phyloP scores from a whole-genome alignment of 768 basidiomycete genomes.

The Leccinellum rugosiceps region DNA sequence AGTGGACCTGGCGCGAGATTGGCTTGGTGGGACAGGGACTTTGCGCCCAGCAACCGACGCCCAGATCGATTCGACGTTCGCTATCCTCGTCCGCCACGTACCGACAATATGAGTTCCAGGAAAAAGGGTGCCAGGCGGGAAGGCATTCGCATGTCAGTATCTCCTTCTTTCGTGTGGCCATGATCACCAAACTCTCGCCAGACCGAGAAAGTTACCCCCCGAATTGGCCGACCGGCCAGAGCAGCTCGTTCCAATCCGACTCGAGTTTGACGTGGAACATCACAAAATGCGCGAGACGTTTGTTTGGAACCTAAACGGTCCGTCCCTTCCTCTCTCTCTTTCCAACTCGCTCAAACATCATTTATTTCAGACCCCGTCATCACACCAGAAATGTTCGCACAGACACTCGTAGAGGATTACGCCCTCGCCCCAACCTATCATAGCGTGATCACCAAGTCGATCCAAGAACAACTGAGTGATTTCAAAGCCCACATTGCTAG shows the following conservation, averaged over 20 bases:
- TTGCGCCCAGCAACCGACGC: conserved; percentile 28
- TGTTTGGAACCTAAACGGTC: conserved; percentile 94
- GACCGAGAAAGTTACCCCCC: conserved; percentile 57
- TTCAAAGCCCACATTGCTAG: conserved; percentile 64
- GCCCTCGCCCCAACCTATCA: conserved; percentile 64
- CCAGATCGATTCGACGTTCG: conserved; percentile 49
- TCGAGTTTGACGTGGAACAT: conserved; percentile 95
- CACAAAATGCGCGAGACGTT: conserved; percentile 95
- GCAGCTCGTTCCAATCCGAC: conserved; percentile 87
- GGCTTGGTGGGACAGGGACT: conserved; percentile 67
- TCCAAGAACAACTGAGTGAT: conserved; percentile 86
- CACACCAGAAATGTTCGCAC: conserved; percentile 87
- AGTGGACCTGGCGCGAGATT: conserved; percentile 41
- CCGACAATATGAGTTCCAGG: conserved; percentile 33
- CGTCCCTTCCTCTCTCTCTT: conserved; percentile 19
- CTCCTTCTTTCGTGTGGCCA: neutral
- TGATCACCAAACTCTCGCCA: conserved; percentile 22
- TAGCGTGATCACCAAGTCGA: conserved; percentile 68
- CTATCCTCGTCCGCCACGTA: conserved; percentile 49
- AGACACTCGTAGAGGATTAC: conserved; percentile 90
- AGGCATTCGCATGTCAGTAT: conserved; percentile 74
- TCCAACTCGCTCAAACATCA: neutral
- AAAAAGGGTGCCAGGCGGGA: conserved; percentile 59
- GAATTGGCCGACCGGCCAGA: conserved; percentile 66
- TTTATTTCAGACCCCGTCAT: conserved; percentile 70